Conservation (phyloP, 805 yeast genomes). For the Nakazawaea molendinolei region DNA sequence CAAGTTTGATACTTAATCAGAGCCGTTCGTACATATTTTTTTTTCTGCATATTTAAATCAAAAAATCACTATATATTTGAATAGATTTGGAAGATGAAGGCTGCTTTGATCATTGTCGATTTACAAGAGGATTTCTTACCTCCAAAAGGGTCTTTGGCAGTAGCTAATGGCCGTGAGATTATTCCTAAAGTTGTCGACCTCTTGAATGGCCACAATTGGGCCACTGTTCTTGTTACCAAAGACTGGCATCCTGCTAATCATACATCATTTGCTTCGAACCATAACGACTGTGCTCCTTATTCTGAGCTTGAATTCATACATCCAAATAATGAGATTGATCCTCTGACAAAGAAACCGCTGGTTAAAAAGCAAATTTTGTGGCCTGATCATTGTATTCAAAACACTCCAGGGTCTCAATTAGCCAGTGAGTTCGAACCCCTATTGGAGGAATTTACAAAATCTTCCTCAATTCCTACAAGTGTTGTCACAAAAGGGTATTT, state of each 20-base stretch:
- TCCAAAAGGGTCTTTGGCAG: slow-evolving; percentile 72
- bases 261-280: slow-evolving; percentile 73
- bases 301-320: slow-evolving; percentile 39
- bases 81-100: slow-evolving; percentile 1
- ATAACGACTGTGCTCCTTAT: slow-evolving; percentile 41
- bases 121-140: slow-evolving; percentile 85
- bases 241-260: slow-evolving; percentile 89
- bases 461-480: slow-evolving; percentile 29
- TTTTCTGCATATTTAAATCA: background rate
- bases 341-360: slow-evolving; percentile 18
- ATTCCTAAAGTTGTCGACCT: slow-evolving; percentile 46
- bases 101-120: slow-evolving; percentile 73
- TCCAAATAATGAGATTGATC: slow-evolving; percentile 34
- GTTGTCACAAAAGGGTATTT: slow-evolving; percentile 67
- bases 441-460: slow-evolving; percentile 24
- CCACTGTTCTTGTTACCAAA: slow-evolving; percentile 60
- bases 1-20: no score
- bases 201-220: slow-evolving; percentile 43
- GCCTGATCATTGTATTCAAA: slow-evolving; percentile 90
- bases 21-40: no score
- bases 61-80: background rate
- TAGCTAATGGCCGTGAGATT: slow-evolving; percentile 52
- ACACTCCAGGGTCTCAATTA: slow-evolving; percentile 57
- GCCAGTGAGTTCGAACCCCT: slow-evolving; percentile 40
- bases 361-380: slow-evolving; percentile 46